A percentile compares a stretch with the other conserved stretches of the same genome.
Conservation (phyloP, 2,329 filamentous ascomycete species). For the Colletotrichum spinosum region DNA sequence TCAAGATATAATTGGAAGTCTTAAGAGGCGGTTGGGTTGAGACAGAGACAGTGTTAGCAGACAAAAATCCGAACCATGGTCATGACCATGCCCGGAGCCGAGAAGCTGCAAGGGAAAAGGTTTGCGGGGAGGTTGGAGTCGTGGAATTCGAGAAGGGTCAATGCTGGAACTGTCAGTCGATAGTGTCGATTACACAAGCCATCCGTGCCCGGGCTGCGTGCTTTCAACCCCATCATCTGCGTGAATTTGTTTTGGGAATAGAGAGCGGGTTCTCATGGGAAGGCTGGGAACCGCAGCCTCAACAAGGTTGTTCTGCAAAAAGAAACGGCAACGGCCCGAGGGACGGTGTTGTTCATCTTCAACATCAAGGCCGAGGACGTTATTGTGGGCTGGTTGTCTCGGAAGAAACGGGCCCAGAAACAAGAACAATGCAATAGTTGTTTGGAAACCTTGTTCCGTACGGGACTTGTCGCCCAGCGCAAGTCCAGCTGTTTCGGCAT, state of each 20-base stretch:
- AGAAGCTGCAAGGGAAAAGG: not conserved
- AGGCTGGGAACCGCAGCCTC: constrained; percentile 5
- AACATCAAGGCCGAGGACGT: not conserved
- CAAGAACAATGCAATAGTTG: constrained; percentile 22
- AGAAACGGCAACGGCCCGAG: constrained; percentile 19
- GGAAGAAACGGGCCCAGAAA: constrained; percentile 27
- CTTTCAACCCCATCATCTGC: constrained; percentile 7
- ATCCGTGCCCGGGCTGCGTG: constrained; percentile 6
- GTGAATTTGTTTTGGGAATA: not conserved
- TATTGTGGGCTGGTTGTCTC: constrained; percentile 12
- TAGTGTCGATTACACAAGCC: constrained; percentile 6
- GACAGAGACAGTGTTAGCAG: not conserved
- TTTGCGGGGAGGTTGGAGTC: constrained; percentile 12
- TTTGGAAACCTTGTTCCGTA: not conserved
- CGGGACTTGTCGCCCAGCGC: not conserved
- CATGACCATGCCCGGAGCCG: not conserved
- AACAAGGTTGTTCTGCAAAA: not conserved
- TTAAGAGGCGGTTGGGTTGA: constrained; percentile 1
- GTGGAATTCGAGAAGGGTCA: not conserved
- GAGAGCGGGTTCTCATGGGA: not conserved
- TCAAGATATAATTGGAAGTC: not conserved
- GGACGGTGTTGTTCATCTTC: not conserved
- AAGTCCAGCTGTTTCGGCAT: not conserved
- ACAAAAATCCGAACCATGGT: no score
- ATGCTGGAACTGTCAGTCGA: constrained; percentile 16